Base-by-base conservation (phyloP, 805 yeast species). In the Cyberlindnera americana region DNA sequence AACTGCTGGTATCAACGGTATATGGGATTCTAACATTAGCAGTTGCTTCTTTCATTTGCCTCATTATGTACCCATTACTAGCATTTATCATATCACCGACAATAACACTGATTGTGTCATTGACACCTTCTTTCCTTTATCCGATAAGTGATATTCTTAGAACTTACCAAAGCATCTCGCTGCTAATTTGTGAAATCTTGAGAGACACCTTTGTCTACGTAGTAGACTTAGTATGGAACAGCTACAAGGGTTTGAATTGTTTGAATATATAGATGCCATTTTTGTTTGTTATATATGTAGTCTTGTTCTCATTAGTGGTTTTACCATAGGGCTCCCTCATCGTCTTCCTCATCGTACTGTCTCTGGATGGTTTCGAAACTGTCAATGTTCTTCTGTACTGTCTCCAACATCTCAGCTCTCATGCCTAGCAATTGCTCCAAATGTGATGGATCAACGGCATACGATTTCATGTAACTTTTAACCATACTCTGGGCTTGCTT, bases 271-370 rank as follows among this genome's bases (percentile, higher is more conserved):
- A 31, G 21, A 31, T 22, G 34, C 19, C 19, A 22, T 31, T 23
- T n/a, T 12, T 31, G 13, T 26, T 29, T 27, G 23, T 21, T 21
- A 25, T 33, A 30, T 26, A 17, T 35, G 9, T 29, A n/a, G 19
- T 28, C 30, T 19, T 19, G 33, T 29, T 28, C 21, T 28, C 30
- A 28, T 28, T 17, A 18, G 6, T 8, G 22, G 6, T 7, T 17
- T n/a, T 41, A 57, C 61, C 61, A 59, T n/a, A 57, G 32, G 16
- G 58, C 43, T 33, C 44, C 51, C 26, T 55, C 61, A 13, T 59
- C 64, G 19, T 59, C 62, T 40, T 58, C 60, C 33, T 57, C 57
- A 37, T 54, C 62, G 24, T 47, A 53, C 35, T 56, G 57, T 29
- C 49, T 37, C 36, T 56, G 61, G 31, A 56, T 27, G 14, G 50